These are phyloP conservation scores for Alternaria arborescens DNA, from an alignment of 2,329 filamentous ascomycete species.

Conservation along the genomic window DNA sequence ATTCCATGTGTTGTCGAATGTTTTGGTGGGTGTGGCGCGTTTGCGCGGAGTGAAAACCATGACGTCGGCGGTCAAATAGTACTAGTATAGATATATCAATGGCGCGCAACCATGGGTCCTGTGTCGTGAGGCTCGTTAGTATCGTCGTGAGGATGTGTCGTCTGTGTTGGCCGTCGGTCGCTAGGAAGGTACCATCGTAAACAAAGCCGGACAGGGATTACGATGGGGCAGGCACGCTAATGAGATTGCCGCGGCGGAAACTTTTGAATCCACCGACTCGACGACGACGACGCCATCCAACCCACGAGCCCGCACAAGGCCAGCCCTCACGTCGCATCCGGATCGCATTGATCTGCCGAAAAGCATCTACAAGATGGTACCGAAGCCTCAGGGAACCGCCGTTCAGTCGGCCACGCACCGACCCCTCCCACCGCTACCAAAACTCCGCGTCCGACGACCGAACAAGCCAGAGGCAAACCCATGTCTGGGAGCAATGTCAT, in stretches of 20 bases:
- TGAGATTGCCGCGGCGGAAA: conserved; percentile 22
- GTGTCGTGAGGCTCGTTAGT: conserved; percentile 11
- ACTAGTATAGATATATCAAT: neutral
- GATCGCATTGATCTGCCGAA: neutral
- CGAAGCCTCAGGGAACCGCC: conserved; percentile 46
- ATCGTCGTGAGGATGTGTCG: conserved; percentile 14
- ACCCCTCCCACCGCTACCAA: conserved; percentile 66
- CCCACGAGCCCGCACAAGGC: neutral
- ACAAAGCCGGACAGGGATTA: conserved; percentile 23
- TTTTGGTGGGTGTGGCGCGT: conserved; percentile 28
- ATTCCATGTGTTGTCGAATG: conserved; percentile 53
- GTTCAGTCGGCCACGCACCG: conserved; percentile 53
- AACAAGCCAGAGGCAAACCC: conserved; percentile 70
- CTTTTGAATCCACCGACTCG: conserved; percentile 20
- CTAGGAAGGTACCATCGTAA: conserved; percentile 21
- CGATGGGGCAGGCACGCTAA: conserved; percentile 21
- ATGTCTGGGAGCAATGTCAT: conserved; percentile 72
- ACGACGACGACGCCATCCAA: conserved; percentile 11
- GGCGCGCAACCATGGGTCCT: conserved; percentile 15
- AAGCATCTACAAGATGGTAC: conserved; percentile 42
- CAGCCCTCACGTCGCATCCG: conserved; percentile 1
- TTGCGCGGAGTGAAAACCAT: conserved; percentile 47
- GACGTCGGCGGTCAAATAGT: conserved; percentile 11
- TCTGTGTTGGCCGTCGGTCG: conserved; percentile 19
- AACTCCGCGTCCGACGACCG: conserved; percentile 71